Evolutionary conservation across 768 basidiomycete species (phyloP), one percentile per base, ranked within the genome.

Genomic region (Suillus occidentalis): DNA sequence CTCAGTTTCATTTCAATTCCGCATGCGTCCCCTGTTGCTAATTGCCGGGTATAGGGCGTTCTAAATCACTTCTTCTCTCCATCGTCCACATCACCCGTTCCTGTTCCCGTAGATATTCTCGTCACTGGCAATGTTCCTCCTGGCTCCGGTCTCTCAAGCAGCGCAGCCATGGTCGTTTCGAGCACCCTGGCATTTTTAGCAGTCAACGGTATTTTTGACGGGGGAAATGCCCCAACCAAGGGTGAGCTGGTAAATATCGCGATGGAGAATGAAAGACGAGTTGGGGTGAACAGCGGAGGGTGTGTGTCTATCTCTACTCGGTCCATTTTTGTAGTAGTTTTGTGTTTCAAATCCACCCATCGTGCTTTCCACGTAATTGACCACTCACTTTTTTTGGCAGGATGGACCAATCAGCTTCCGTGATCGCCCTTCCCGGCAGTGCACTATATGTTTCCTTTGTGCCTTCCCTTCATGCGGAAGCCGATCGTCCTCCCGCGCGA

Each of bases 371-470:
- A 36, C 50, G 18, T 68, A 52, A 68, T 49, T 69, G 10, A 68
- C 62, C 28, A 7, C 63, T 63, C 59, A 6, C 5, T 39, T 62
- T 49, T 22, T n/a, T 56, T 40, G 8, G 28, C 58, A 91, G 92
- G 31, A 92, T 96, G 90, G 95, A 97, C 74, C 94, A 95, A 82
- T 90, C 94, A 1, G 92, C 94, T 0, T 94, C 92, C 0, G 89
- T 94, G 43, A 89, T 96, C 68, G 90, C 87, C 18, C 81, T 84
- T 31, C 81, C 90, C 0, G 83, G 84, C 25, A 86, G 89, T 9
- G 89, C 92, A 0, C 83, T 93, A 39, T 91, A 91, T 72, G 89
- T 95, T 68, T 84, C 88, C 25, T 97, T 96, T 82, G 90, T 87
- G 74, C 95, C 94, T 1, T 76, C 78, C 16, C 85, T 97, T 13